Conservation (phyloP, 768 basidiomycete species). For the Xanthoconium stramineum region DNA sequence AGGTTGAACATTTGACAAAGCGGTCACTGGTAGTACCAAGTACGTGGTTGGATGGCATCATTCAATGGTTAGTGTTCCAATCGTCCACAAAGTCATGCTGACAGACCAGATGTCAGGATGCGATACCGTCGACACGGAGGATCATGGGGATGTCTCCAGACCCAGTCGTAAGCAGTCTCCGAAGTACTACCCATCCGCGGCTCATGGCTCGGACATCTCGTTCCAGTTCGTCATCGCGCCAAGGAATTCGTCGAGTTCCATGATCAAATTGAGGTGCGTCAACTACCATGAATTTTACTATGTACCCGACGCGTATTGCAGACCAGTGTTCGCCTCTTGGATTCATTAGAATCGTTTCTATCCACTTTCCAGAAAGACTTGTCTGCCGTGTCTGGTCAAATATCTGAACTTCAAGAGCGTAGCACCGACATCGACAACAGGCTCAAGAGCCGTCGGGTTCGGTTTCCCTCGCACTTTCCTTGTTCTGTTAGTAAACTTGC, state of each 20-base stretch:
- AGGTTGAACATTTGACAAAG: too few relatives aligned
- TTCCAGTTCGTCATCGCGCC: constrained; percentile 38
- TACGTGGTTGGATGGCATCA: constrained; percentile 6
- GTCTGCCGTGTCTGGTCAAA: constrained; percentile 92
- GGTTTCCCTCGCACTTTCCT: constrained; percentile 21
- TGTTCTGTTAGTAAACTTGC: constrained; percentile 1
- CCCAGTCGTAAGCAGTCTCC: constrained; percentile 15
- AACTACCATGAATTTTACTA: not conserved
- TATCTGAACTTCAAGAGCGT: constrained; percentile 87
- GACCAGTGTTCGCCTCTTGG: constrained; percentile 83
- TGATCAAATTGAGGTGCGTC: constrained; percentile 77
- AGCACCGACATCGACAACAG: constrained; percentile 89
- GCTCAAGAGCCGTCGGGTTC: constrained; percentile 79
- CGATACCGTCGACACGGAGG: constrained; percentile 3
- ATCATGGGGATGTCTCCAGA: not conserved
- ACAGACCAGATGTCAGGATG: constrained; percentile 2
- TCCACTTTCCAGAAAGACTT: constrained; percentile 95
- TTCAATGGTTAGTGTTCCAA: constrained; percentile 5
- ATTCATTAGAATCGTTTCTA: constrained; percentile 86
- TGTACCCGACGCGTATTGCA: constrained; percentile 31
- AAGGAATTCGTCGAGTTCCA: constrained; percentile 85
- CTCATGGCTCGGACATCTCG: not conserved
- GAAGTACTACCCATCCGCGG: not conserved
- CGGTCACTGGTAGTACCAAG: too few relatives aligned
- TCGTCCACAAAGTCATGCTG: not conserved